These are phyloP conservation scores for Fusarium chaquense DNA, from an alignment of 2,329 filamentous ascomycete genomes.

Conservation along the genomic window DNA sequence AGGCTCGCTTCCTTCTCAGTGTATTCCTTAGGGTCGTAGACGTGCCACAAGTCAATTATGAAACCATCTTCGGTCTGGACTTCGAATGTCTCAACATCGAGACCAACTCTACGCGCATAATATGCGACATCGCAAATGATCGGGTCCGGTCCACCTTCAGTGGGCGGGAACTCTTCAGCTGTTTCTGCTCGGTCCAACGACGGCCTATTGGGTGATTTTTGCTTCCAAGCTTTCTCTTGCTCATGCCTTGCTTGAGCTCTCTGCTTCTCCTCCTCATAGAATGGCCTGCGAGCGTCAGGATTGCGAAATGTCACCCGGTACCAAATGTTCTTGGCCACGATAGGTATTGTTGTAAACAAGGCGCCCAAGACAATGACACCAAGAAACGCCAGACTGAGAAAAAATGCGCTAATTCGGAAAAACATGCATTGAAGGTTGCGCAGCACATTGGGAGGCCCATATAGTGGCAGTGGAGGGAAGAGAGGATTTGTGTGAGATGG, in stretches of 20 bases:
- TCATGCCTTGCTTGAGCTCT: conserved; percentile 68
- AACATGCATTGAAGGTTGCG: conserved; percentile 73
- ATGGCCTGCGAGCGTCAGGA: conserved; percentile 71
- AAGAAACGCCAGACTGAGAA: conserved; percentile 83
- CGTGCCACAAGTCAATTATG: conserved; percentile 87
- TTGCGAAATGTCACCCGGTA: conserved; percentile 68
- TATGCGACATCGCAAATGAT: conserved; percentile 84
- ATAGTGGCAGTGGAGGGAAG: conserved; percentile 86
- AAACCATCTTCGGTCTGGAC: conserved; percentile 97
- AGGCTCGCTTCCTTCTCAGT: conserved; percentile 64
- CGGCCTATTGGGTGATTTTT: conserved; percentile 52
- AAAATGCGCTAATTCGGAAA: conserved; percentile 76
- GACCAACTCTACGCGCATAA: conserved; percentile 87
- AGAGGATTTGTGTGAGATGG: conserved; percentile 80
- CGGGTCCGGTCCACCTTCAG: conserved; percentile 84
- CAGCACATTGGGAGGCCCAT: conserved; percentile 78
- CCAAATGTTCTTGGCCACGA: conserved; percentile 61
- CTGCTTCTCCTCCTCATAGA: conserved; percentile 77
- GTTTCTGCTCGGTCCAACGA: conserved; percentile 58
- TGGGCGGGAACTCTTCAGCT: conserved; percentile 73
- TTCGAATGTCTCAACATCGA: conserved; percentile 84
- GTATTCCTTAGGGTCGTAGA: conserved; percentile 86
- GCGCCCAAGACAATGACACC: conserved; percentile 80
- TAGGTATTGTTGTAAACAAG: conserved; percentile 73
- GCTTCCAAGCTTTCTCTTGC: conserved; percentile 73